phyloP scores from a whole-genome alignment of 2,329 filamentous ascomycete species.

The Claviceps paspali region DNA sequence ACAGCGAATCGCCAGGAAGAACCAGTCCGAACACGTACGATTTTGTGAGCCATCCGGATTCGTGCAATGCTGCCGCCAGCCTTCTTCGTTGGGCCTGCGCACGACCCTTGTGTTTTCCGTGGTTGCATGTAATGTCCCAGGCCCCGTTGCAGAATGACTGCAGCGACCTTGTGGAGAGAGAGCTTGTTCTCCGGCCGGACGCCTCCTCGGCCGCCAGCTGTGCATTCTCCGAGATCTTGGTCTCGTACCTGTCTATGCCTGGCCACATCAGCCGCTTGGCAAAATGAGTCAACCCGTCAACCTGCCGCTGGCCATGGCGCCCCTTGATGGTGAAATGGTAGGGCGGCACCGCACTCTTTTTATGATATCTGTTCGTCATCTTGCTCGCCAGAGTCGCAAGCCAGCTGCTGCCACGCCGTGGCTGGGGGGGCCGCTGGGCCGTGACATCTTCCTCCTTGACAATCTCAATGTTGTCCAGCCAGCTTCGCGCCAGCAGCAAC shows the following conservation, averaged over 20 bases:
- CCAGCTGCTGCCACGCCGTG: conserved; percentile 27
- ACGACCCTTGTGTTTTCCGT: conserved; percentile 14
- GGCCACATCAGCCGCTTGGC: conserved; percentile 49
- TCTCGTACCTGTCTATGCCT: conserved; percentile 36
- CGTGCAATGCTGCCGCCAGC: conserved; percentile 41
- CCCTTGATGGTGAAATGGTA: conserved; percentile 36
- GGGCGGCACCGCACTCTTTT: conserved; percentile 17
- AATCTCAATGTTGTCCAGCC: conserved; percentile 53
- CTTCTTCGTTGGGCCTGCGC: conserved; percentile 32
- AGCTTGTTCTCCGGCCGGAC: conserved; percentile 21
- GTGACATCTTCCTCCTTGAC: conserved; percentile 24
- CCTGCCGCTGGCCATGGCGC: conserved; percentile 41
- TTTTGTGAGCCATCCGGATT: conserved; percentile 51
- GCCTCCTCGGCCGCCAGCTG: conserved; percentile 21
- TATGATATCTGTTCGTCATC: conserved; percentile 28
- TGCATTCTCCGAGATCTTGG: conserved; percentile 32
- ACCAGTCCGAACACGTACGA: conserved; percentile 52
- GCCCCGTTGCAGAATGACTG: conserved; percentile 33
- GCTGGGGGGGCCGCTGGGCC: conserved; percentile 5
- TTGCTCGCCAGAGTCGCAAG: conserved; percentile 41
- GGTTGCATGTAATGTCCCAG: conserved; percentile 20
- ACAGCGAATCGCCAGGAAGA: conserved; percentile 46
- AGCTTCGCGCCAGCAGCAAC: conserved; percentile 45
- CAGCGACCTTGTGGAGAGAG: conserved; percentile 19
- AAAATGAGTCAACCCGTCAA: conserved; percentile 48